Evolutionary conservation across 352 stramenopile species (phyloP).

Genomic region (Saprolegnia diclina): DNA sequence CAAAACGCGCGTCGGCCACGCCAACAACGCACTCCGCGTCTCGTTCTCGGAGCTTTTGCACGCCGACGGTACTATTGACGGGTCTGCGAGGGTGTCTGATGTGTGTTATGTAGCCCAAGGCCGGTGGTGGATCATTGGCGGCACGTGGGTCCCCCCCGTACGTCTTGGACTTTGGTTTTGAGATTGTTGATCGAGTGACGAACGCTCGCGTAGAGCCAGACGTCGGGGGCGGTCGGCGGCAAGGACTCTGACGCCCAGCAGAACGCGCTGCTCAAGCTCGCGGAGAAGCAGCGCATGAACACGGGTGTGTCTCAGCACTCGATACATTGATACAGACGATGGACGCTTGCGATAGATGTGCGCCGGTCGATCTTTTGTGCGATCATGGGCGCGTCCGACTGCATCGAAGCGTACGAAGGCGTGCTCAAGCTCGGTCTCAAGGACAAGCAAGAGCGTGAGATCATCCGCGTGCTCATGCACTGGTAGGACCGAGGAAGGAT

Average conservation of each 20-base stretch:
- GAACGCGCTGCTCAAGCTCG: slow-evolving; percentile 83
- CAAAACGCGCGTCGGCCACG: slow-evolving; percentile 82
- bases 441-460: slow-evolving; percentile 90
- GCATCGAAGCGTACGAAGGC: slow-evolving; percentile 94
- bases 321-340: too few species aligned
- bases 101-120: slow-evolving; percentile 73
- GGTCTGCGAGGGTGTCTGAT: too few species aligned
- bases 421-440: slow-evolving; percentile 87
- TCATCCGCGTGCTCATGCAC: slow-evolving; percentile 93
- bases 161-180: too few species aligned
- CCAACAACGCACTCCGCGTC: slow-evolving; percentile 67
- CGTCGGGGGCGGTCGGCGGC: background rate
- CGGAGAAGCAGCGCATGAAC: slow-evolving; percentile 96
- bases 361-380: slow-evolving; percentile 95
- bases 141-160: slow-evolving; percentile 86
- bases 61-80: slow-evolving; percentile 82
- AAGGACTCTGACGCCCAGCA: slow-evolving; percentile 37
- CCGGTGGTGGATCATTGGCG: slow-evolving; percentile 95
- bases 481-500: too few species aligned
- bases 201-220: slow-evolving; percentile 27
- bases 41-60: slow-evolving; percentile 66
- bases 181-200: too few species aligned
- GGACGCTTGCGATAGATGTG: slow-evolving; percentile 42
- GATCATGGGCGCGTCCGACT: slow-evolving; percentile 94
- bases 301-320: slow-evolving; percentile 46